These are phyloP conservation scores for Axilococcus clingmanii DNA, from an alignment of 139 green algal species.

Conservation along the genomic window DNA sequence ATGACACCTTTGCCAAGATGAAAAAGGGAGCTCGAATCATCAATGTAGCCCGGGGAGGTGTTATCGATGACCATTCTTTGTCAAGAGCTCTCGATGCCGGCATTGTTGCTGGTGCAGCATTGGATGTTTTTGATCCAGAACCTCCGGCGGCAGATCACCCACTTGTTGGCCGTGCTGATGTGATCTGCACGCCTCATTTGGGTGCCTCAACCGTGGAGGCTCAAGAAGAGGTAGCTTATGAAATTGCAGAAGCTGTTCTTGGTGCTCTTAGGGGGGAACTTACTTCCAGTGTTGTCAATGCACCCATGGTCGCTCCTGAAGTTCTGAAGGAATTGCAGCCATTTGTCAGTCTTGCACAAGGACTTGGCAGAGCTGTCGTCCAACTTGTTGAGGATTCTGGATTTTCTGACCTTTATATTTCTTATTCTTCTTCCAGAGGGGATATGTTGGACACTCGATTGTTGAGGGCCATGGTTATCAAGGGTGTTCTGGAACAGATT, in stretches of 20 bases:
- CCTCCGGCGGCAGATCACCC: slow-evolving; percentile 64
- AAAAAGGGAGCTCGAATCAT: slow-evolving; percentile 85
- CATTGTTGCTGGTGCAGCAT: slow-evolving; percentile 60
- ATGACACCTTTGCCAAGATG: slow-evolving; percentile 74
- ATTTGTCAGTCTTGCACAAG: slow-evolving; percentile 67
- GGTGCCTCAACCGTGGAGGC: slow-evolving; percentile 85
- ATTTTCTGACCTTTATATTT: slow-evolving; percentile 73
- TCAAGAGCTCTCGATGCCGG: slow-evolving; percentile 67
- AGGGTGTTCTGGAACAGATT: slow-evolving; percentile 68
- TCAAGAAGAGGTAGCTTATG: slow-evolving; percentile 87
- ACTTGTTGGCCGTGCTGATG: slow-evolving; percentile 63
- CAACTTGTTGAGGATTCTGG: slow-evolving; percentile 53
- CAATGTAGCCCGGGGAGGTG: slow-evolving; percentile 89
- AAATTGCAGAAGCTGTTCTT: slow-evolving; percentile 91
- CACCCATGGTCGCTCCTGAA: slow-evolving; percentile 87
- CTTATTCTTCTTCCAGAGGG: slow-evolving; percentile 59
- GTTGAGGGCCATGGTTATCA: slow-evolving; percentile 89
- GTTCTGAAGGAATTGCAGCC: slow-evolving; percentile 85
- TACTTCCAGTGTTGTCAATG: slow-evolving; percentile 80
- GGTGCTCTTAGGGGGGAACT: slow-evolving; percentile 81
- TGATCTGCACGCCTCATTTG: slow-evolving; percentile 91
- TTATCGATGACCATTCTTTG: slow-evolving; percentile 86
- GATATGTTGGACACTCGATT: slow-evolving; percentile 90
- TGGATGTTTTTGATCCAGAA: slow-evolving; percentile 88
- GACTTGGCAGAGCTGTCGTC: slow-evolving; percentile 59